phyloP scores from a whole-genome alignment of 352 stramenopile genomes.

The Peronospora farinosa region DNA sequence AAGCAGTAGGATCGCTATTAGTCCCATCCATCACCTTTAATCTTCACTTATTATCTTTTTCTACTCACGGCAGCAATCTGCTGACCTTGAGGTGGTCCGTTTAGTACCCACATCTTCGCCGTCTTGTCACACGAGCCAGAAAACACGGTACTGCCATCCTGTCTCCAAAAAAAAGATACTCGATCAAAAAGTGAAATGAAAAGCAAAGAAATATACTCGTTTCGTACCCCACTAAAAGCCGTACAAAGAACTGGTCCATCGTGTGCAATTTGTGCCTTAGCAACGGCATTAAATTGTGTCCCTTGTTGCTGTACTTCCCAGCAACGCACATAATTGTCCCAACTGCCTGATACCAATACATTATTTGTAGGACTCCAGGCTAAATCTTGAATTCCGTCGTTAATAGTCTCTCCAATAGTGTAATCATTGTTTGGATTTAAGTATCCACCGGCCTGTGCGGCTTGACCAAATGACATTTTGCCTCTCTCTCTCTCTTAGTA shows the following conservation, averaged over 20 bases:
- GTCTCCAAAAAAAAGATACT: background rate
- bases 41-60: background rate
- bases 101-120: constrained; percentile 4
- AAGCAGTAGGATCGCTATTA: constrained; percentile 22
- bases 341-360: constrained; percentile 68
- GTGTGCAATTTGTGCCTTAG: constrained; percentile 83
- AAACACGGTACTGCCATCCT: constrained; percentile 83
- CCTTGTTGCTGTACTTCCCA: constrained; percentile 77
- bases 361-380: constrained; percentile 72
- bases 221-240: constrained; percentile 77
- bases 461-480: constrained; percentile 41
- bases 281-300: constrained; percentile 63
- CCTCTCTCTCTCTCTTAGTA: too few species aligned
- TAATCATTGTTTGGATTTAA: constrained; percentile 78
- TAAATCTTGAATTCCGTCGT: constrained; percentile 72
- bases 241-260: constrained; percentile 89
- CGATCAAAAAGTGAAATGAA: background rate
- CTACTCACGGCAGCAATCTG: constrained; percentile 67
- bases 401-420: constrained; percentile 53
- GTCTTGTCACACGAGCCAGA: constrained; percentile 85
- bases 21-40: background rate
- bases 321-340: constrained; percentile 80
- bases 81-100: constrained; percentile 60
- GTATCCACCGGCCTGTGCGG: constrained; percentile 43
- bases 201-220: background rate